A percentile compares a stretch with the other conserved stretches of the same genome.
phyloP scores from a whole-genome alignment of 805 yeast species.

The Zygosaccharomyces gambellarensis region DNA sequence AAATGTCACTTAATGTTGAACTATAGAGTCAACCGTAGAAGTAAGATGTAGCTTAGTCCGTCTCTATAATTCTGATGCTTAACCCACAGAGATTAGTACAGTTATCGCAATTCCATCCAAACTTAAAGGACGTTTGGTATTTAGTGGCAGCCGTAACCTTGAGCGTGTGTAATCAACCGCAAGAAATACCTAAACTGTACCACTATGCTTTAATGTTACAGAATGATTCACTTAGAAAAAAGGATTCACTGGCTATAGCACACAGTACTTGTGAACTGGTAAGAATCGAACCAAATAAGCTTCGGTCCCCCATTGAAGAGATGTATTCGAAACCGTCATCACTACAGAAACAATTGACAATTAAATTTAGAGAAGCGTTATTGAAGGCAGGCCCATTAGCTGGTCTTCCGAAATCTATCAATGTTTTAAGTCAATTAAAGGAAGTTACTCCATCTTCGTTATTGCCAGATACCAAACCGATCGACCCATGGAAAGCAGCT shows the following conservation, averaged over 20 bases:
- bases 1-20: not conserved
- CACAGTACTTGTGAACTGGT: slow-evolving; percentile 19
- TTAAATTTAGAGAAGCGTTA: slow-evolving; percentile 67
- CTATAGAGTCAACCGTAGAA: not conserved
- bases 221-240: slow-evolving; percentile 16
- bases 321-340: slow-evolving; percentile 21
- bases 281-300: slow-evolving; percentile 7
- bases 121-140: slow-evolving; percentile 62
- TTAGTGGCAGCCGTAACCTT: slow-evolving; percentile 74
- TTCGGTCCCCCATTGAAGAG: slow-evolving; percentile 15
- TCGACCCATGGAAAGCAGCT: slow-evolving; percentile 27
- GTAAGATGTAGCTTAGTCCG: not conserved
- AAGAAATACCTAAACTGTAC: slow-evolving; percentile 69
- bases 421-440: slow-evolving; percentile 61
- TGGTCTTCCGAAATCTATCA: slow-evolving; percentile 83
- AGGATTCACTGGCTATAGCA: slow-evolving; percentile 19
- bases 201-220: slow-evolving; percentile 53
- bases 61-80: slow-evolving; percentile 20
- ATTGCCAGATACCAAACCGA: slow-evolving; percentile 16
- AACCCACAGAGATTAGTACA: slow-evolving; percentile 29
- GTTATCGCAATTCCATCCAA: slow-evolving; percentile 41
- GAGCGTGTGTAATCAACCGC: slow-evolving; percentile 76
- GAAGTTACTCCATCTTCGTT: slow-evolving; percentile 57
- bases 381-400: slow-evolving; percentile 73
- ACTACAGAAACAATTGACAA: slow-evolving; percentile 36